A percentile compares a stretch with the other conserved stretches of the same genome.
phyloP scores from a whole-genome alignment of 1,284 basidiomycete genomes.

The Rugosomyces carneus region DNA sequence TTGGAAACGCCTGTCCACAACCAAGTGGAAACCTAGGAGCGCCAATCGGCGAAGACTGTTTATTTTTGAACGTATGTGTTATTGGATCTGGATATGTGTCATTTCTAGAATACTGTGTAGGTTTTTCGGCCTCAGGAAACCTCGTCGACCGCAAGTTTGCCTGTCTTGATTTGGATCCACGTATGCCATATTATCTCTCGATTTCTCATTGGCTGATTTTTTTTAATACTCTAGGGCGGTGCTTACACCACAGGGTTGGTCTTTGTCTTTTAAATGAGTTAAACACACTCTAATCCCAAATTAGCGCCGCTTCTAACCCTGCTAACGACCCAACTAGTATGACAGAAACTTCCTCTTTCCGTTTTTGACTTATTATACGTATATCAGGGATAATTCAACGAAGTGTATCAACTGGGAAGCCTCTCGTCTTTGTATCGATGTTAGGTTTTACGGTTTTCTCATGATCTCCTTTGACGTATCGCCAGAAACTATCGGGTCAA shows the following conservation, averaged over 20 bases:
- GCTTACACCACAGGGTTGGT: conserved; percentile 40
- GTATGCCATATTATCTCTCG: conserved; percentile 24
- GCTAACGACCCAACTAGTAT: conserved; percentile 41
- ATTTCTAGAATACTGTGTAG: conserved; percentile 19
- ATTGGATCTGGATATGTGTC: not conserved
- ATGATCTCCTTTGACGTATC: not conserved
- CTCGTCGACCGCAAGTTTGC: conserved; percentile 29
- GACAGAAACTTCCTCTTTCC: conserved; percentile 7
- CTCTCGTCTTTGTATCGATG: conserved; percentile 52
- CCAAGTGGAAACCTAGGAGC: conserved; percentile 36
- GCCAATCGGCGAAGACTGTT: conserved; percentile 47
- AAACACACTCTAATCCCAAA: not conserved
- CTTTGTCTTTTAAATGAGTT: not conserved
- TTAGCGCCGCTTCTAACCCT: conserved; percentile 38
- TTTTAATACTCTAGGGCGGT: conserved; percentile 36
- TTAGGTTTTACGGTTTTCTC: conserved; percentile 24
- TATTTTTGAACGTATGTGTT: conserved; percentile 43
- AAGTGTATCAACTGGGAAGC: conserved; percentile 41
- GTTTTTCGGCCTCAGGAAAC: conserved; percentile 38
- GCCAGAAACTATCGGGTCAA: conserved; percentile 51
- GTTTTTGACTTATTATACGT: not conserved
- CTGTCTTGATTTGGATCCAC: conserved; percentile 49
- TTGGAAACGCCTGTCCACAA: conserved; percentile 57
- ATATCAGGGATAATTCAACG: conserved; percentile 40
- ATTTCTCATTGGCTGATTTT: not conserved